phyloP scores from a whole-genome alignment of 306 rosid genomes.

The Hippophae tibetana region DNA sequence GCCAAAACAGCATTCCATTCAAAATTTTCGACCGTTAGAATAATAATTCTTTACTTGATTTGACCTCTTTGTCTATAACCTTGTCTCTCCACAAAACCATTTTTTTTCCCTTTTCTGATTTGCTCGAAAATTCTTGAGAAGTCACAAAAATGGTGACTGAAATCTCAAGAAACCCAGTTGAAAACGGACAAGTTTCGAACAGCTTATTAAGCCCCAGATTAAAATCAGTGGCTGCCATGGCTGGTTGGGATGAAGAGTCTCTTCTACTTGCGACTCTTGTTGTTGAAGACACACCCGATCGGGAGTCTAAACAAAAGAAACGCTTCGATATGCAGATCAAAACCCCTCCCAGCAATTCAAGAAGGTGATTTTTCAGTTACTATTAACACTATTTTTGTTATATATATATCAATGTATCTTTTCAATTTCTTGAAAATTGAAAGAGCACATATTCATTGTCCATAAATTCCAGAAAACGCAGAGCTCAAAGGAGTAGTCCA shows the following conservation, averaged over 20 bases:
- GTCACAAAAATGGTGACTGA: slow-evolving; percentile 36
- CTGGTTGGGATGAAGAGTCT: slow-evolving; percentile 96
- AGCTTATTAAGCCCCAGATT: slow-evolving; percentile 61
- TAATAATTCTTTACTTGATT: not conserved
- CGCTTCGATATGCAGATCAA: slow-evolving; percentile 39
- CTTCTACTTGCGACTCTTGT: slow-evolving; percentile 57
- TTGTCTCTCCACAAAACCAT: not conserved
- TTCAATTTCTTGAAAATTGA: not conserved
- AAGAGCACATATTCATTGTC: not conserved
- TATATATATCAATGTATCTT: not conserved
- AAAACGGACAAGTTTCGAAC: slow-evolving; percentile 19
- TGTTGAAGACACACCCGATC: slow-evolving; percentile 78
- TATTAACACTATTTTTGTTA: not conserved
- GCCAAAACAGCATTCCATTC: slow-evolving; percentile 9
- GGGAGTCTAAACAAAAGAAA: slow-evolving; percentile 40
- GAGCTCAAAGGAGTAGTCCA: slow-evolving; percentile 42
- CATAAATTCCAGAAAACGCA: slow-evolving; percentile 52
- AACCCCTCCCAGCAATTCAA: slow-evolving; percentile 57
- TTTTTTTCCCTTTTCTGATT: not conserved
- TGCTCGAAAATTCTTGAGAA: not conserved
- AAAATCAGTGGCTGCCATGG: slow-evolving; percentile 85
- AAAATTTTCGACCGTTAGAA: slow-evolving; percentile 38
- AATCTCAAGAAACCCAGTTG: slow-evolving; percentile 19
- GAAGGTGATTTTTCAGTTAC: slow-evolving; percentile 36
- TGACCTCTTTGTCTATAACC: not conserved